phyloP scores from a whole-genome alignment of 805 yeast genomes.

The Candida methanosorbosa region DNA sequence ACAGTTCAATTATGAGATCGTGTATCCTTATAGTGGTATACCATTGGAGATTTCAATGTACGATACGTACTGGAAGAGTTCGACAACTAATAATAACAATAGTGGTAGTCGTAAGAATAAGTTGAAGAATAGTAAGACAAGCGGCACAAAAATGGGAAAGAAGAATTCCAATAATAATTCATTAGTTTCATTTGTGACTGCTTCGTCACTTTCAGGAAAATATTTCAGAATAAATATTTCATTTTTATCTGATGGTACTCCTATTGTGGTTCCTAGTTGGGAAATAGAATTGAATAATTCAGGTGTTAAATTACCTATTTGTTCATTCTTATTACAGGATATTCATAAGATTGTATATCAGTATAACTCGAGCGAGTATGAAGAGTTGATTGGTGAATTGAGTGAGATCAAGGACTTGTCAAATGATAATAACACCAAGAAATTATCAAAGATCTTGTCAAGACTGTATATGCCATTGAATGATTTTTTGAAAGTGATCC shows the following conservation, averaged over 20 bases:
- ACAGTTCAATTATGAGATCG: slow-evolving; percentile 68
- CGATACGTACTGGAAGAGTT: slow-evolving; percentile 96
- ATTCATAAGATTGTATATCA: slow-evolving; percentile 20
- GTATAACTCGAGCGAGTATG: slow-evolving; percentile 9
- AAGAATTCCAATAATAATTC: slow-evolving; percentile 3
- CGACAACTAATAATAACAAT: slow-evolving; percentile 34
- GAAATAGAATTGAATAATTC: slow-evolving; percentile 32
- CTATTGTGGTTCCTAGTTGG: slow-evolving; percentile 71
- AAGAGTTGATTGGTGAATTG: slow-evolving; percentile 9
- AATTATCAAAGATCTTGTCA: slow-evolving; percentile 35
- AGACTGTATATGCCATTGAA: slow-evolving; percentile 52
- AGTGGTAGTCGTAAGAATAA: slow-evolving; percentile 5
- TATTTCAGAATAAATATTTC: slow-evolving; percentile 66
- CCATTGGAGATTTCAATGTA: slow-evolving; percentile 85
- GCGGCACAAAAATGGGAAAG: no score
- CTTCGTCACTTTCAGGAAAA: slow-evolving; percentile 80
- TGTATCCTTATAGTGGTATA: slow-evolving; percentile 79
- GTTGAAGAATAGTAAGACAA: slow-evolving; percentile 17
- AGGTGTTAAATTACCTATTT: slow-evolving; percentile 47
- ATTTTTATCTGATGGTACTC: slow-evolving; percentile 73
- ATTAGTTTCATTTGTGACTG: slow-evolving; percentile 70
- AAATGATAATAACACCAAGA: slow-evolving; percentile 13
- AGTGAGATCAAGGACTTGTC: slow-evolving; percentile 7
- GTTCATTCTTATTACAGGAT: slow-evolving; percentile 46
- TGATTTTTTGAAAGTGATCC: slow-evolving; percentile 45